Conservation (phyloP, 2,329 filamentous ascomycete species). For the Ceratocystiopsis sp. region DNA sequence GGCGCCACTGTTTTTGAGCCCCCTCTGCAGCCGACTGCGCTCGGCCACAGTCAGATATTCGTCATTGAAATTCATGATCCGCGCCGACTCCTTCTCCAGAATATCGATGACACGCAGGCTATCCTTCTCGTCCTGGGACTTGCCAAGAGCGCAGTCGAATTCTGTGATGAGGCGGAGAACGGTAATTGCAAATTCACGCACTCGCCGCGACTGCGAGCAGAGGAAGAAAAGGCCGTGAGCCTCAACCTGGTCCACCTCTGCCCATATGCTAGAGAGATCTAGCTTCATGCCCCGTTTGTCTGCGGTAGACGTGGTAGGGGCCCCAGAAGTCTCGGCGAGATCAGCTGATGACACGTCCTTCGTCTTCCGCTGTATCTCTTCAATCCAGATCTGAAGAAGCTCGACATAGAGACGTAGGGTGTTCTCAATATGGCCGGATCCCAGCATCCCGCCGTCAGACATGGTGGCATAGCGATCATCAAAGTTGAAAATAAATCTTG, state of each 20-base stretch:
- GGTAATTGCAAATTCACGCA: constrained; percentile 79
- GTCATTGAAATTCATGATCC: constrained; percentile 82
- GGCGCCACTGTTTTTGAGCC: constrained; percentile 67
- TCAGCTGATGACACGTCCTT: constrained; percentile 49
- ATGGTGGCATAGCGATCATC: constrained; percentile 95
- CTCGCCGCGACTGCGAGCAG: constrained; percentile 83
- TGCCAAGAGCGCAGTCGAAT: constrained; percentile 77
- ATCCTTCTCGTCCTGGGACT: constrained; percentile 42
- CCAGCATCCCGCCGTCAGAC: constrained; percentile 93
- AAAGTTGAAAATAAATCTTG: constrained; percentile 96
- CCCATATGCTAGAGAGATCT: constrained; percentile 74
- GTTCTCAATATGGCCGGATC: constrained; percentile 83
- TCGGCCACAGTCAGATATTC: constrained; percentile 85
- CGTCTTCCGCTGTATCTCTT: constrained; percentile 79
- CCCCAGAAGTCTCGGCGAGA: constrained; percentile 12
- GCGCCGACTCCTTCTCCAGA: constrained; percentile 72
- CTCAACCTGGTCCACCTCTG: constrained; percentile 91
- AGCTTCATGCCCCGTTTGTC: constrained; percentile 61
- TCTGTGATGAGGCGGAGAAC: constrained; percentile 84
- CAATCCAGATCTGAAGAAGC: constrained; percentile 89
- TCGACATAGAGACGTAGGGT: constrained; percentile 88
- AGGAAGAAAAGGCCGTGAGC: constrained; percentile 94
- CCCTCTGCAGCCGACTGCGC: constrained; percentile 77
- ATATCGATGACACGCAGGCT: constrained; percentile 65
- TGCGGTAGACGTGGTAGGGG: constrained; percentile 14